Base-by-base conservation (phyloP, 257 asterid species). In the Capsicum baccatum region DNA sequence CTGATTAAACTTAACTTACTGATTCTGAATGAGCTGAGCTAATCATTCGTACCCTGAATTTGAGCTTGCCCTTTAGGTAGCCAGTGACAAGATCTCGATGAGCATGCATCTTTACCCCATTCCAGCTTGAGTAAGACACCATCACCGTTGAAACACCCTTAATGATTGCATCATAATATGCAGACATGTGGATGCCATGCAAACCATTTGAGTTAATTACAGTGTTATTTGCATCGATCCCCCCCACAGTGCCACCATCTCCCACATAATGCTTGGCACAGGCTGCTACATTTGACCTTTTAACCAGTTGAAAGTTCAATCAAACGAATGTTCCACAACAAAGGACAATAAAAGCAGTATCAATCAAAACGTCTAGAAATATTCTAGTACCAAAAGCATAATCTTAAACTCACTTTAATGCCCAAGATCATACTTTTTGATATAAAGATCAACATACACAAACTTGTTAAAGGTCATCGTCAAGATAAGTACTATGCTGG, bases 251-350 rank as follows among this genome's bases (percentile, higher is more conserved):
- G 5, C 91, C 91, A 6, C 91, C 91, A 70, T 89, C 91, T 6
- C 89, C 91, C 11, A 89, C 89, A 68, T 80, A 89, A 35, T 89
- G 90, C 64, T 89, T 89, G 26, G 91, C 90, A 6, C 91, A 89
- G 11, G 82, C 87, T 8, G 85, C 87, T 11, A 89, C 91, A 59
- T 87, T 89, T 13, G 55, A 58, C 84, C 90, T 89, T n/a, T 4
- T 3, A 57, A 81, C 26, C 35, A 54, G 54, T 37, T 19, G 13
- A 50, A 50, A 9, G 12, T 19, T 58, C 37, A 63, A 19, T 60
- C 9, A 54, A 35, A 8, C 6, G 2, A 52, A 78, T 52, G 33
- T 26, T 78, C 81, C 81, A 78, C 64, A 76, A 26, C 8, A n/a
- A 17, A 62, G n/a, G 16, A 48, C 1, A 8, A 55, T 2, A 26